Conservation (phyloP, 2,329 filamentous ascomycete genomes). For the Cercospora berteroae region DNA sequence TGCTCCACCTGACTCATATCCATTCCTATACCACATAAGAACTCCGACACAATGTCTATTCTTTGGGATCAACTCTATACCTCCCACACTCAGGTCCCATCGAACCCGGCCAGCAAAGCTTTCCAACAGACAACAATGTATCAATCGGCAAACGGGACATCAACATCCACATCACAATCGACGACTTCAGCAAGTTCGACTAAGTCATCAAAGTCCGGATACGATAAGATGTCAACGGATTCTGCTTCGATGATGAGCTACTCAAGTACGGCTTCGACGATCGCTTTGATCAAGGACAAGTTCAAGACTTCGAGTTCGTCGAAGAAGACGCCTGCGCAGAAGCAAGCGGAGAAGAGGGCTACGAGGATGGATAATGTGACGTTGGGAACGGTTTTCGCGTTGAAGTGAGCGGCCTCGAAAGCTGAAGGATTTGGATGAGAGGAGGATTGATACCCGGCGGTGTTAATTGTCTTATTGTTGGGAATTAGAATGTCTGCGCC, state of each 20-base stretch:
- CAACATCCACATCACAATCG: neutral
- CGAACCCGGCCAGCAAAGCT: neutral
- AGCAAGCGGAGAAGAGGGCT: constrained; percentile 13
- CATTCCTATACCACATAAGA: neutral
- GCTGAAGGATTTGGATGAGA: neutral
- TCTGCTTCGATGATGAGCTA: constrained; percentile 11
- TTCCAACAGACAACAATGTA: constrained; percentile 16
- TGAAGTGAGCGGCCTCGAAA: neutral
- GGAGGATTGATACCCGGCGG: neutral
- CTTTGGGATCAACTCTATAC: constrained; percentile 19
- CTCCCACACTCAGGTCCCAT: constrained; percentile 6
- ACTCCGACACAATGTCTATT: constrained; percentile 7
- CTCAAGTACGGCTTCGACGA: constrained; percentile 13
- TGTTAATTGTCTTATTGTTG: neutral
- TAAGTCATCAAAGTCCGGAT: neutral
- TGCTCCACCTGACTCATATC: neutral
- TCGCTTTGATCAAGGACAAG: constrained; percentile 21
- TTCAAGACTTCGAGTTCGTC: constrained; percentile 2
- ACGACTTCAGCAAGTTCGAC: neutral
- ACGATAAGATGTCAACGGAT: neutral
- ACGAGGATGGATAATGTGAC: constrained; percentile 12
- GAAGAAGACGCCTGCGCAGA: constrained; percentile 15
- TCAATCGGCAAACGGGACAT: constrained; percentile 12
- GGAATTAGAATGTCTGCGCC: neutral
- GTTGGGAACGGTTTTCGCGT: constrained; percentile 10